Evolutionary conservation across 2,329 filamentous ascomycete genomes (phyloP), one percentile per base, ranked within the genome.

Genomic region (Claviceps fusiformis): DNA sequence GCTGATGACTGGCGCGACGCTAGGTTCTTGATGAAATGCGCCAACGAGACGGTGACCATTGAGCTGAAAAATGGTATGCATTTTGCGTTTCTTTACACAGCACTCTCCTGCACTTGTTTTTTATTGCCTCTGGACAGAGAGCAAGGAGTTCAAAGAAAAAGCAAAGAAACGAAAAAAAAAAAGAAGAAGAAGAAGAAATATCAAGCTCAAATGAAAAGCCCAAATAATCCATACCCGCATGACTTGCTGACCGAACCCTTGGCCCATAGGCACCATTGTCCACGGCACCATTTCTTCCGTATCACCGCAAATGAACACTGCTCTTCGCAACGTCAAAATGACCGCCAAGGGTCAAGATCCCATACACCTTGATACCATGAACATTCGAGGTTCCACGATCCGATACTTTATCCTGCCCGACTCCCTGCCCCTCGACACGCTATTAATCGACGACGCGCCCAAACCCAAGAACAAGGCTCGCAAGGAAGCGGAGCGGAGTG

Each of bases 401-500:
- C 85, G 93, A 72, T 96, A 96, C 75, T 92, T 87, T 70, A 95
- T 98, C 69, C 85, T 98, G 11, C 93, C 93, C 55, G 93, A 98
- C 75, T 93, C 88, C 60, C 80, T 98, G 65, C 92, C 92, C 44
- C 81, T 98, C 61, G 93, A 98, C 72, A 96, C 92, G 45, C 80
- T 98, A 54, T 80, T 98, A 59, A 90, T 98, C 63, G 93, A 98
- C 70, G 93, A 98, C 73, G 84, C 89, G 65, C 90, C 92, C 53
- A 98, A 98, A 78, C 92, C 93, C 58, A 97, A 97, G 86, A 98
- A 98, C 76, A 98, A 98, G 83, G 92, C 93, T 31, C 83, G 92
- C 68, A 98, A 98, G 79, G 93, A 97, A 75, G 79, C 78, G 37
- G 80, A 82, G 57, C 75, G 84, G 50, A 79, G 81, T 48, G 75